Base-by-base conservation (phyloP, 2,329 filamentous ascomycete species). In the Ascochyta rabiei region DNA sequence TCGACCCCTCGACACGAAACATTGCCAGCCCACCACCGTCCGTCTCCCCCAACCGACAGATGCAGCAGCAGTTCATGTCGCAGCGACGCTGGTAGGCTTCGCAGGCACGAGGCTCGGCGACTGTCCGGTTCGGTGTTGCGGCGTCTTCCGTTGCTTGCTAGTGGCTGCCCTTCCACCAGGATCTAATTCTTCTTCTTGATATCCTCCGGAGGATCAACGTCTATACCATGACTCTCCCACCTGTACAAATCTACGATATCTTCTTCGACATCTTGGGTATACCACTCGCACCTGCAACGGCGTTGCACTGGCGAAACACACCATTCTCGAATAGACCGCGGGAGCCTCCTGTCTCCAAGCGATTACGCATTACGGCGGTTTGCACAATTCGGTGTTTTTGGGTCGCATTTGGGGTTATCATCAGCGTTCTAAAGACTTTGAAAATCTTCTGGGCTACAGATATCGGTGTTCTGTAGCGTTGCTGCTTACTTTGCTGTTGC, bases 1-100 rank as follows among this genome's bases (percentile, higher is more conserved):
- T 98, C 78, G 96, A 99, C 82, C 95, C 95, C 49, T 90, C 86
- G 66, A 97, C 93, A 53, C 92, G 95, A 71, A 87, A 92, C 71
- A 89, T 97, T 81, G 88, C 91, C 52, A 96, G 91, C 80, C 93
- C 93, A 64, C 91, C 93, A 23, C 88, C 88, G 59, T 86, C 84
- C 62, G 83, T 88, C 70, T 87, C 85, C 51, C 86, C 86, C 56
- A 83, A 80, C 72, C 82, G 85, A 64, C 85, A 87, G 79, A 81
- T 83, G 72, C 78, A 81, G 72, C 81, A 83, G 68, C 79, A 81
- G 72, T 79, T 77, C 69, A 71, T 74, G 66, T 62, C 71, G 57
- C 46, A 55, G 46, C 78, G 79, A 67, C 79, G 79, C 72, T 81
- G 80, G 79, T 81, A 80, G 60, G 62, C 61, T 64, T 66, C 56